Evolutionary conservation across 2,329 filamentous ascomycete species (phyloP).

Genomic region (Monosporascus sp.): DNA sequence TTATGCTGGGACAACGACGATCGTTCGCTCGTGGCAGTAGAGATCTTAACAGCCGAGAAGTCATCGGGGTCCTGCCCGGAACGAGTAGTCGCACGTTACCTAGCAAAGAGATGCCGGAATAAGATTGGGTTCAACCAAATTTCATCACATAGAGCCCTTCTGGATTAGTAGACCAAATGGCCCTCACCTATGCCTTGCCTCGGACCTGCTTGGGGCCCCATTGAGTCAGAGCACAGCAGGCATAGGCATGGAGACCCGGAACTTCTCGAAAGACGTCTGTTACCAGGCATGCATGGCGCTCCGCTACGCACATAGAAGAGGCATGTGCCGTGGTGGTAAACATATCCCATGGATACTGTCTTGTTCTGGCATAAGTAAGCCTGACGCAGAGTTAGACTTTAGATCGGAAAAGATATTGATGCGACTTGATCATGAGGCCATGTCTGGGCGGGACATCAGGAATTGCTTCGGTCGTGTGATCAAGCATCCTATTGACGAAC

Average conservation of each 20-base stretch:
- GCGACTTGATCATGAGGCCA: constrained; percentile 3
- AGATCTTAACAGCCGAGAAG: not conserved
- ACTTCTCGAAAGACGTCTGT: constrained; percentile 3
- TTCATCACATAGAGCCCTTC: constrained; percentile 3
- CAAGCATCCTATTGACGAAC: not conserved
- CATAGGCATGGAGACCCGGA: constrained; percentile 3
- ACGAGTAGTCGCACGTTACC: not conserved
- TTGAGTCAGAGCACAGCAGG: constrained; percentile 1
- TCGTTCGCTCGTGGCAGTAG: not conserved
- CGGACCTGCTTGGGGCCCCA: constrained; percentile 1
- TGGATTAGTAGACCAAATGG: constrained; percentile 8
- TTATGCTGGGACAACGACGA: not conserved
- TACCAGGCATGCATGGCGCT: constrained; percentile 2
- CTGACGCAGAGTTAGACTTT: constrained; percentile 1
- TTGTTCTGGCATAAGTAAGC: not conserved
- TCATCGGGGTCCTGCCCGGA: not conserved
- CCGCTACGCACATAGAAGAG: constrained; percentile 3
- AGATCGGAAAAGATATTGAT: constrained; percentile 6
- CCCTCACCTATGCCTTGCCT: constrained; percentile 7
- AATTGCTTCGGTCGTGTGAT: constrained; percentile 1
- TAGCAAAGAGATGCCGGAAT: not conserved
- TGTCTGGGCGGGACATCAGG: not conserved
- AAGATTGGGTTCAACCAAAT: constrained; percentile 3
- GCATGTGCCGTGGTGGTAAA: constrained; percentile 6
- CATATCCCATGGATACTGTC: not conserved